Evolutionary conservation across 768 basidiomycete genomes (phyloP).

Genomic region (Naganishia vishniacii): DNA sequence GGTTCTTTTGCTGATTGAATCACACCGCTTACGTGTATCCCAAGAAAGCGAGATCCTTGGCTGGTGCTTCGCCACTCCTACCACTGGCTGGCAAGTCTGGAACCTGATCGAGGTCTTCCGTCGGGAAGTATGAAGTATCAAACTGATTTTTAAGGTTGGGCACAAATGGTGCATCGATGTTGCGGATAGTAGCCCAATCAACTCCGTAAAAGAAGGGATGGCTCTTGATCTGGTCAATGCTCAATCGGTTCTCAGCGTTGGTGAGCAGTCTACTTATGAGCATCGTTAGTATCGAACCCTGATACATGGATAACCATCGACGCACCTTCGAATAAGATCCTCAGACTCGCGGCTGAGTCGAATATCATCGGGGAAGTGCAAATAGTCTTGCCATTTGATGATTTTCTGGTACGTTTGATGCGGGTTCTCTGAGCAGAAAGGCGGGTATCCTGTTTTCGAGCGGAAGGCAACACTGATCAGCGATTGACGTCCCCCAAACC

Average conservation of each 20-base stretch:
- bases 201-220: constrained; percentile 73
- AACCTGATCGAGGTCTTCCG: constrained; percentile 80
- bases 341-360: constrained; percentile 86
- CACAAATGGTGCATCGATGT: constrained; percentile 92
- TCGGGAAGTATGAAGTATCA: constrained; percentile 97
- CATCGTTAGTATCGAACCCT: neutral
- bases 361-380: constrained; percentile 88
- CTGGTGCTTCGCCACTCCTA: constrained; percentile 50
- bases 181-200: constrained; percentile 79
- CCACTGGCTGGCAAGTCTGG: constrained; percentile 52
- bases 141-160: constrained; percentile 87
- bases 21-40: constrained; percentile 50
- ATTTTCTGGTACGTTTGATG: constrained; percentile 98
- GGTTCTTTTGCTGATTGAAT: neutral
- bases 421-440: constrained; percentile 92
- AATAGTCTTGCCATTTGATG: constrained; percentile 81
- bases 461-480: neutral
- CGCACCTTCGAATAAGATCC: constrained; percentile 75
- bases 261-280: constrained; percentile 59
- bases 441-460: constrained; percentile 63
- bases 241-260: constrained; percentile 69
- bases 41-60: constrained; percentile 60
- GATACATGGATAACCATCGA: neutral
- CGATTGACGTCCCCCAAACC: neutral
- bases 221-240: constrained; percentile 77